Evolutionary conservation across 768 basidiomycete genomes (phyloP).

Genomic region (Pleurotus cornucopiae): DNA sequence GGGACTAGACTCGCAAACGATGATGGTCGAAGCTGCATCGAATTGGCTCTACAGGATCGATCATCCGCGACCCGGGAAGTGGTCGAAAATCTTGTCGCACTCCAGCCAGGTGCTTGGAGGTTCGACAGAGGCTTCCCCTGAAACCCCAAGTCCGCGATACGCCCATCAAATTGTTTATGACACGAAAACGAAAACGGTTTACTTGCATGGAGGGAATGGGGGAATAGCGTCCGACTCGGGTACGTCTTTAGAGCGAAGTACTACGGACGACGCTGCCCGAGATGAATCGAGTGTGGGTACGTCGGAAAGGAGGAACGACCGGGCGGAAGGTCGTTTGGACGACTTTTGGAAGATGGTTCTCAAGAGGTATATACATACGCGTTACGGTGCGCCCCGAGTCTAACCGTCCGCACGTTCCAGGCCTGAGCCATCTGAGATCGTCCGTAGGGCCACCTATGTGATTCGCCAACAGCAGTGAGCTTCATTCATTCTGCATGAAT

Average conservation of each 20-base stretch:
- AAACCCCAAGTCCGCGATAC: slow-evolving; percentile 59
- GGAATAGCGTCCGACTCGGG: slow-evolving; percentile 26
- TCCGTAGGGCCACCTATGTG: slow-evolving; percentile 58
- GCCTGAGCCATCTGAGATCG: slow-evolving; percentile 56
- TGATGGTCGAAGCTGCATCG: slow-evolving; percentile 42
- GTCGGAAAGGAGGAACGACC: slow-evolving; percentile 19
- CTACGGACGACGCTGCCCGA: slow-evolving; percentile 14
- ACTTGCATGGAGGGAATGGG: slow-evolving; percentile 76
- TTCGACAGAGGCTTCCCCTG: slow-evolving; percentile 14
- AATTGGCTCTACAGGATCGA: slow-evolving; percentile 71
- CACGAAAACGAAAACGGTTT: slow-evolving; percentile 46
- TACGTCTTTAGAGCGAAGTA: not conserved
- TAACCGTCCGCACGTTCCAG: slow-evolving; percentile 26
- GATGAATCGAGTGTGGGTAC: slow-evolving; percentile 12
- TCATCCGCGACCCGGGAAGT: slow-evolving; percentile 49
- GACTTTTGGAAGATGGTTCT: slow-evolving; percentile 80
- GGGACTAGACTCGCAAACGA: slow-evolving; percentile 32
- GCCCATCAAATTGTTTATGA: slow-evolving; percentile 82
- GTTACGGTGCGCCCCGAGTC: too few relatives aligned
- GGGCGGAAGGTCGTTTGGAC: slow-evolving; percentile 51
- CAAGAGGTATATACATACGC: slow-evolving; percentile 42
- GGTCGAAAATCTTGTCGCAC: slow-evolving; percentile 48
- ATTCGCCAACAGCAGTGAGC: slow-evolving; percentile 73
- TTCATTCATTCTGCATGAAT: not conserved
- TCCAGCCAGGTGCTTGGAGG: not conserved